phyloP scores from a whole-genome alignment of 192 early-diverging fungal species.

The Fimicolochytrium jonesii region DNA sequence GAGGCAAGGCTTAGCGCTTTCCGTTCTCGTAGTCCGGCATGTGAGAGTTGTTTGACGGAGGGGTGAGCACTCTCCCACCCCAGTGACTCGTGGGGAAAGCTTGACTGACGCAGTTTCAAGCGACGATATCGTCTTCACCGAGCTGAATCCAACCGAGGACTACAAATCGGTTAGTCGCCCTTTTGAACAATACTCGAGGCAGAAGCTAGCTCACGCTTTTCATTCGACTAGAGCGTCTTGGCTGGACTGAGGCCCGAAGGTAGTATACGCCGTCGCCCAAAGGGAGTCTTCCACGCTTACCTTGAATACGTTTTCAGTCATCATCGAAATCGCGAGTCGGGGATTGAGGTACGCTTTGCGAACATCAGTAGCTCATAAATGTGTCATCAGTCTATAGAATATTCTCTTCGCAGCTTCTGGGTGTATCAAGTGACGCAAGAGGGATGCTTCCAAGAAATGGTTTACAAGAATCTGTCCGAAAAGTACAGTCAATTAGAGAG shows the following conservation, averaged over 20 bases:
- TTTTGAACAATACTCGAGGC: too few relatives aligned
- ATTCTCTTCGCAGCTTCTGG: conserved; percentile 37
- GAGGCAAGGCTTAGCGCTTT: too few relatives aligned
- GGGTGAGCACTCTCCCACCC: conserved; percentile 7
- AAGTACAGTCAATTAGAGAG: conserved; percentile 34
- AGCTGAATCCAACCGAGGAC: conserved; percentile 44
- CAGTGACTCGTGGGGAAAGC: not conserved
- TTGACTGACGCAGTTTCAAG: conserved; percentile 2
- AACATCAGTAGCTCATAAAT: too few relatives aligned
- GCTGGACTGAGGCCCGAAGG: conserved; percentile 41
- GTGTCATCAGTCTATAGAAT: too few relatives aligned
- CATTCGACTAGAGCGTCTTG: conserved; percentile 39
- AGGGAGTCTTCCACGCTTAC: too few relatives aligned
- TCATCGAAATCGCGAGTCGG: conserved; percentile 39
- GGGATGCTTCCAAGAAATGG: conserved; percentile 37
- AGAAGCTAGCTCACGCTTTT: too few relatives aligned
- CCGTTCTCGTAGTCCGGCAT: conserved; percentile 28
- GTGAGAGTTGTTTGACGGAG: conserved; percentile 40
- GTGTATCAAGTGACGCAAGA: conserved; percentile 43
- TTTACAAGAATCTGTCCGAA: conserved; percentile 34
- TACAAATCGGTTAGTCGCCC: conserved; percentile 44
- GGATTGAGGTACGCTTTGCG: conserved; percentile 18
- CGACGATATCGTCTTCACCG: conserved; percentile 43
- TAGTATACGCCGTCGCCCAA: too few relatives aligned
- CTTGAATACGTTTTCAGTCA: too few relatives aligned